phyloP scores from a whole-genome alignment of 495 filamentous ascomycete species.

The Xylaria grammica region DNA sequence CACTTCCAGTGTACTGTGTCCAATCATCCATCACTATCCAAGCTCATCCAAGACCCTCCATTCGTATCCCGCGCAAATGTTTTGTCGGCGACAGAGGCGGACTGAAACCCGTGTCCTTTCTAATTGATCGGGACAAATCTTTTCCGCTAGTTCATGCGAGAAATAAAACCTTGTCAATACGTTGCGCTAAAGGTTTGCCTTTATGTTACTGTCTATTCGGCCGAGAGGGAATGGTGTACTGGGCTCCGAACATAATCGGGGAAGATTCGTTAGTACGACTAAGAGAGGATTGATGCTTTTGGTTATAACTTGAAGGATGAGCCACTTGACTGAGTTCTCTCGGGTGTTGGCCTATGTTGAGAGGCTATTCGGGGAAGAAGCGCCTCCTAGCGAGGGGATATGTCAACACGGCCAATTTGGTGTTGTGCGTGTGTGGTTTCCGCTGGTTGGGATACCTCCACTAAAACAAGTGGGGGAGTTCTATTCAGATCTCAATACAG shows the following conservation, averaged over 20 bases:
- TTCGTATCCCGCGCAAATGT: not conserved
- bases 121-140: not conserved
- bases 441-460: constrained; percentile 20
- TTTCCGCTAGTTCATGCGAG: not conserved
- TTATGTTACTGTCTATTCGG: not conserved
- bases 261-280: not conserved
- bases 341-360: constrained; percentile 19
- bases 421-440: constrained; percentile 13
- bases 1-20: no score
- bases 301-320: not conserved
- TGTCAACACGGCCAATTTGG: constrained; percentile 15
- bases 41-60: no score
- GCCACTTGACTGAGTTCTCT: constrained; percentile 18
- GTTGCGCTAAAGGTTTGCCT: not conserved
- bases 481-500: constrained; percentile 18
- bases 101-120: not conserved
- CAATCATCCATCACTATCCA: not conserved
- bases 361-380: constrained; percentile 20
- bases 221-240: not conserved
- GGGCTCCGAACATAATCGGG: not conserved
- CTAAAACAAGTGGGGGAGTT: constrained; percentile 21
- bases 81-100: not conserved
- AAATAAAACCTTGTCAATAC: not conserved
- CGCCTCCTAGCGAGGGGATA: constrained; percentile 9
- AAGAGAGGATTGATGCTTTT: not conserved